Base-by-base conservation (phyloP, 257 asterid genomes). In the Rubia yunnanensis region DNA sequence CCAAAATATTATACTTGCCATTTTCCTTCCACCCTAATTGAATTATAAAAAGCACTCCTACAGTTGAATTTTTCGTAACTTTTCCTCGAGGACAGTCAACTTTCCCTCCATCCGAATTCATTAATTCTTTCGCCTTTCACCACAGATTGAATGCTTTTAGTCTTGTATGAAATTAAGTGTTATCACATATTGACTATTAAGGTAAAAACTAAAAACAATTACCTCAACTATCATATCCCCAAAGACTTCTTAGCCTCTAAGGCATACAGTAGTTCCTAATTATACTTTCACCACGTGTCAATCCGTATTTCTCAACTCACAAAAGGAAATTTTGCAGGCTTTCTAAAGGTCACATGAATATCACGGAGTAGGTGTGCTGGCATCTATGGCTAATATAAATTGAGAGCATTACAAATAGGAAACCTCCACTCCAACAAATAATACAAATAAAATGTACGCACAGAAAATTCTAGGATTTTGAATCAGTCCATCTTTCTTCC, bases 231-330 rank as follows among this genome's bases (percentile, higher is more conserved):
- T 61, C 60, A 39, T 44, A 34, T 50, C 36, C 31, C 31, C 27
- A 5, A 4, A 28, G 62, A 17, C 63, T 24, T 15, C 35, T 46
- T 32, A 60, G 26, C 63, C 17, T 15, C 35, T 46, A 22, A 60
- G 26, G 10, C 23, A n/a, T 10, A 36, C 27, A 11, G 15, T 62
- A 23, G 6, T 63, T 27, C 15, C 23, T 44, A 63, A 1, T 49
- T 15, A 70, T 34, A 39, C 22, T 35, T 70, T 62, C 58, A 46
- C 28, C 60, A 65, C 44, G 17, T 30, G 46, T 64, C 14, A 1
- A 48, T 30, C 30, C 7, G 59, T 11, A 8, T 4, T 30, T 17
- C 11, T 7, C 17, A 56, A 28, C 22, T 64, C 60, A 28, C 68
- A 23, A 17, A 18, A 10, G 22, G 20, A 48, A 44, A 13, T 17